Percentiles rank a stretch among this genome's conserved stretches.
These are phyloP conservation scores for Inga leiocalycina DNA, from an alignment of 306 rosid species.

Conservation along the genomic window DNA sequence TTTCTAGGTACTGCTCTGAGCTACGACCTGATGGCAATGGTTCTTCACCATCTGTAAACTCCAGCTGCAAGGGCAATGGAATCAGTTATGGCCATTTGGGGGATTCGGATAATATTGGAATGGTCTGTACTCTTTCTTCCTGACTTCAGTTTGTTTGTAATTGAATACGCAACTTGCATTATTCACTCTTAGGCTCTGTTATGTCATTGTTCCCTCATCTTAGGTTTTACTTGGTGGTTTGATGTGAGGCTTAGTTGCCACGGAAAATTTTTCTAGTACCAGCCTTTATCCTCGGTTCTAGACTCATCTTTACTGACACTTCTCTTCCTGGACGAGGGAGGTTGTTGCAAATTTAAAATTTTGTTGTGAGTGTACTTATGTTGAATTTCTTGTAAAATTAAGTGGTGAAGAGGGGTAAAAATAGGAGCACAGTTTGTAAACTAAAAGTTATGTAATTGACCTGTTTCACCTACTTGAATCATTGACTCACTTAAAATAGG, in stretches of 20 bases:
- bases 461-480: background rate
- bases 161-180: constrained; percentile 9
- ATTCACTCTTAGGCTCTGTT: background rate
- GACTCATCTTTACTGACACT: background rate
- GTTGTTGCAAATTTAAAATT: background rate
- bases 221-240: constrained; percentile 3
- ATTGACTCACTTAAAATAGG: background rate
- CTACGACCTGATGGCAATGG: constrained; percentile 58
- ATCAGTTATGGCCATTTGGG: constrained; percentile 47
- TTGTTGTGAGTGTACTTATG: background rate
- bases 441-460: background rate
- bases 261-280: background rate
- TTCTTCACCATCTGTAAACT: constrained; percentile 47
- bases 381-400: constrained; percentile 14
- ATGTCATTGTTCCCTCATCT: constrained; percentile 1
- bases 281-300: background rate
- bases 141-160: constrained; percentile 20
- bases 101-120: constrained; percentile 65
- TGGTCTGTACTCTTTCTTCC: constrained; percentile 50
- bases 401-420: background rate
- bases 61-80: constrained; percentile 52
- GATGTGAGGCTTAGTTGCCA: background rate
- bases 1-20: constrained; percentile 73
- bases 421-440: background rate
- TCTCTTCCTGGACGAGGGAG: background rate